A percentile compares a stretch with the other conserved stretches of the same genome.
Evolutionary conservation across 1,284 basidiomycete species (phyloP).

Genomic region (Albatrellus sp.): DNA sequence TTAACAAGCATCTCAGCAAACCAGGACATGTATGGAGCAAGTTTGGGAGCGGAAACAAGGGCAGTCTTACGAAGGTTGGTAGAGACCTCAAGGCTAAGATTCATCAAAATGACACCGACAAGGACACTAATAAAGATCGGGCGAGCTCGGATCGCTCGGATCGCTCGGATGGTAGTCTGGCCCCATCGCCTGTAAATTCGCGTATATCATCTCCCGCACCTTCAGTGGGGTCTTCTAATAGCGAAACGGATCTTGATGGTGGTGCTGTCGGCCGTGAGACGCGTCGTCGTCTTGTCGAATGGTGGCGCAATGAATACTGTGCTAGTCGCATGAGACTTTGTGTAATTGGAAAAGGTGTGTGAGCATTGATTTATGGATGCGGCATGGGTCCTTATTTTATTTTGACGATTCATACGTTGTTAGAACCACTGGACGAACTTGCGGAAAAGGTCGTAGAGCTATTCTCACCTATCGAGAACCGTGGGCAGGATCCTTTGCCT

Average conservation of each 20-base stretch:
- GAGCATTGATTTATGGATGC: background rate
- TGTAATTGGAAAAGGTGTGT: conserved; percentile 74
- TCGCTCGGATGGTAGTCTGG: conserved; percentile 17
- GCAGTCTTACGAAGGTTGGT: conserved; percentile 69
- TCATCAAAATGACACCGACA: conserved; percentile 18
- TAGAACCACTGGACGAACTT: conserved; percentile 76
- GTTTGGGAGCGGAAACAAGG: conserved; percentile 88
- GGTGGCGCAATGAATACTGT: conserved; percentile 92
- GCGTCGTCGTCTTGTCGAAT: conserved; percentile 83
- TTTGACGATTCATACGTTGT: conserved; percentile 4
- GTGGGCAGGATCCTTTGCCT: conserved; percentile 49
- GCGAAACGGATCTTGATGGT: conserved; percentile 49
- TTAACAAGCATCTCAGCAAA: conserved; percentile 83
- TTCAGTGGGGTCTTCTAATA: conserved; percentile 37
- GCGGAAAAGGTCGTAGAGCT: conserved; percentile 57
- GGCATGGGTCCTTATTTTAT: too few species aligned
- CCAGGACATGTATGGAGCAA: conserved; percentile 83
- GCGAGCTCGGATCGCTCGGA: too few species aligned
- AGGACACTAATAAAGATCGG: conserved; percentile 6
- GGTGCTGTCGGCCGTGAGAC: conserved; percentile 78
- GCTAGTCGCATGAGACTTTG: conserved; percentile 90
- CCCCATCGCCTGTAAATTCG: conserved; percentile 38
- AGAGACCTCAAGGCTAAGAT: conserved; percentile 38
- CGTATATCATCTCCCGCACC: conserved; percentile 51
- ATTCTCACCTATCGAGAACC: conserved; percentile 73